Evolutionary conservation across 768 basidiomycete genomes (phyloP), one percentile per base, ranked within the genome.

Genomic region (Chalciporus piperatus): DNA sequence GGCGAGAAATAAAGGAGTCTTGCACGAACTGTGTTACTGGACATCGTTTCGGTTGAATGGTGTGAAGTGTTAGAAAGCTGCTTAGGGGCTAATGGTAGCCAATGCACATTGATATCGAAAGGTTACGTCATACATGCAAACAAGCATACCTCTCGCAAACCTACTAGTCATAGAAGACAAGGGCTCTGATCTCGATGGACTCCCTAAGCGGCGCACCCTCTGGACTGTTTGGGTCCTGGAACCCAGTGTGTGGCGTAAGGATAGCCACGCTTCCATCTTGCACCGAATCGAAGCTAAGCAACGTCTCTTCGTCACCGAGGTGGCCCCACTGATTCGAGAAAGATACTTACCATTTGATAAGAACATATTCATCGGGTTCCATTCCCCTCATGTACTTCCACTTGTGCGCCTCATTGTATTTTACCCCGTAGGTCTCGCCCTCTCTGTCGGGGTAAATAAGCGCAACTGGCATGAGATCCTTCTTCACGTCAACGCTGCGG

Each of bases 321-420:
- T 22, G 22, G 2, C 16, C 16, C 14, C 5, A 10, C 20, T 17
- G 11, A 41, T n/a, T 13, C 4, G 7, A 41, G 22, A 47, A 12
- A 16, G 20, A 32, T 8, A 54, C 70, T 27, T 44, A 79, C 76
- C 77, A 78, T 56, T 79, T 78, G 46, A 79, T 75, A 45, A 79
- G 57, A 16, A 74, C 74, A 38, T 68, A 68, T 51, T 80, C 78
- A n/a, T 76, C 72, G 1, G 74, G 69, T 25, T 60, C 65, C 71
- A 78, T 70, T 1, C 71, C 76, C 52, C 63, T 66, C 54, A 75
- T 47, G 52, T 77, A 79, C 52, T 75, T 74, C 77, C 78, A 80
- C 55, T 58, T 59, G 45, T 79, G 75, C 23, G 51, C 56, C 17
- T 70, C 66, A 49, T 72, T 75, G 54, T 62, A 70, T 57, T 62